Percentiles rank a stretch among this genome's conserved stretches.
Evolutionary conservation across 1,284 basidiomycete genomes (phyloP).

Genomic region (Xerocomus cyaneibrunnescens): DNA sequence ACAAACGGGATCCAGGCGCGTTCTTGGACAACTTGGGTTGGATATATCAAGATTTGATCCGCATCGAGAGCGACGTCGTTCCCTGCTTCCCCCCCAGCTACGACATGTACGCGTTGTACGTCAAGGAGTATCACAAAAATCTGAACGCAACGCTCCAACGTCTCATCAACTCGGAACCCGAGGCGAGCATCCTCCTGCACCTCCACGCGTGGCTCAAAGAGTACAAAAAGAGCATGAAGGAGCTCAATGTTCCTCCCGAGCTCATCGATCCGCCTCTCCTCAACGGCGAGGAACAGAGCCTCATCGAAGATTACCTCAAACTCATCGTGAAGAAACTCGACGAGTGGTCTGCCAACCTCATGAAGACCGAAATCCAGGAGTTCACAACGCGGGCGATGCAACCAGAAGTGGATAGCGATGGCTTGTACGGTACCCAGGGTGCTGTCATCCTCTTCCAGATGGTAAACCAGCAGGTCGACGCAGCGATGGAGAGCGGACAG

Average conservation of each 20-base stretch:
- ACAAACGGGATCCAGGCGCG: slow-evolving; percentile 61
- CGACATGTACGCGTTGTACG: slow-evolving; percentile 81
- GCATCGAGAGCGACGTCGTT: slow-evolving; percentile 84
- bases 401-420: slow-evolving; percentile 88
- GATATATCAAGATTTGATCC: slow-evolving; percentile 94
- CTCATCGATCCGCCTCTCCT: slow-evolving; percentile 87
- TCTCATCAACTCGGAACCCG: slow-evolving; percentile 76
- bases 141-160: slow-evolving; percentile 76
- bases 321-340: slow-evolving; percentile 95
- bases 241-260: slow-evolving; percentile 80
- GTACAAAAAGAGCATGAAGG: slow-evolving; percentile 94
- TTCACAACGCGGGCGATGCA: slow-evolving; percentile 84
- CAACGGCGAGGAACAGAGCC: slow-evolving; percentile 88
- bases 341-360: slow-evolving; percentile 95
- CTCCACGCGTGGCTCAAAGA: slow-evolving; percentile 95
- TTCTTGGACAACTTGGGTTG: slow-evolving; percentile 85
- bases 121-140: slow-evolving; percentile 92
- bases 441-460: slow-evolving; percentile 97
- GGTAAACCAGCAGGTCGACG: slow-evolving; percentile 96
- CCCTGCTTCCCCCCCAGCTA: slow-evolving; percentile 93
- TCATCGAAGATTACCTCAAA: slow-evolving; percentile 95
- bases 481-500: slow-evolving; percentile 94
- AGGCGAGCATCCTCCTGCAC: slow-evolving; percentile 82
- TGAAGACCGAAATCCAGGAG: slow-evolving; percentile 86
- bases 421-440: slow-evolving; percentile 89